Base-by-base conservation (phyloP, 768 basidiomycete genomes). In the Kwoniella bestiolae region DNA sequence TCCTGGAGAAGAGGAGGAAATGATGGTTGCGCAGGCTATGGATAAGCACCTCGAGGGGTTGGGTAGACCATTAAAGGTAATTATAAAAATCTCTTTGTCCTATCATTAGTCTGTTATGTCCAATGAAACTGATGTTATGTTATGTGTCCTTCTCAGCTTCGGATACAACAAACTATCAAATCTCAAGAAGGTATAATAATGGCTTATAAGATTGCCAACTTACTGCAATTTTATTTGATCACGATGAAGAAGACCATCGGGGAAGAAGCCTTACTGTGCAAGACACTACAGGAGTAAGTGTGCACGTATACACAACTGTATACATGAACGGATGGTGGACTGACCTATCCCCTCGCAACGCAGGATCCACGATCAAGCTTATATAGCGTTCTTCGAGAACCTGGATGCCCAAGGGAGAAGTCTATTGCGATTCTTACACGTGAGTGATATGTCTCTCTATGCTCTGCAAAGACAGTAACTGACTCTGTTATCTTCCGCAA, bases 241-340 rank as follows among this genome's bases (percentile, higher is more conserved):
- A 97, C 94, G 4, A 96, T 99, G 93, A 86, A 87, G 55, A 85
- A 92, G 52, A 97, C 94, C 1, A 89, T 97, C 46, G 96, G 96
- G 0, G 85, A 86, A n/a, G 84, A 90, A 3, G 91, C 94, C 1
- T 64, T 90, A 49, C 83, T 98, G 59, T 89, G 90, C 1, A 85
- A 83, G 62, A 89, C 90, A 0, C 83, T 98, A 29, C 83, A 87
- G 67, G 92, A 96, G 93, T 95, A 71, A 56, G 88, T 70, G 0
- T 28, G 14, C 1, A 45, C 25, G 34, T 59, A 3, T 32, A n/a
- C n/a, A n/a, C n/a, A n/a, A n/a, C n/a, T n/a, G n/a, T n/a, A n/a
- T n/a, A n/a, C n/a, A n/a, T n/a, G n/a, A n/a, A n/a, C n/a, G n/a
- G n/a, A n/a, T n/a, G n/a, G n/a, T n/a, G n/a, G n/a, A n/a, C n/a